Evolutionary conservation across 148 eudicot species (phyloP).

Genomic region (Rhododendron henanense): DNA sequence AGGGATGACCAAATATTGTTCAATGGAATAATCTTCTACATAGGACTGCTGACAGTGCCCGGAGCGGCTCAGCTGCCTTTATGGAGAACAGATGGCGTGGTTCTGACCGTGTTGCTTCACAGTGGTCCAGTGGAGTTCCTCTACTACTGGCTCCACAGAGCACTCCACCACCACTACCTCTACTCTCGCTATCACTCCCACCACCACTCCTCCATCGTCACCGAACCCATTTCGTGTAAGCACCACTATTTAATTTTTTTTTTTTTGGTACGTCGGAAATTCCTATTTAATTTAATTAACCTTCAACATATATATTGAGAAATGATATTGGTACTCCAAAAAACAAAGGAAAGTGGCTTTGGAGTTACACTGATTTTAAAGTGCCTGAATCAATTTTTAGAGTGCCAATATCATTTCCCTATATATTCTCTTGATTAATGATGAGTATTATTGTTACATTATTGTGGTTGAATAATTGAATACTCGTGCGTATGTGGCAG

Average conservation of each 20-base stretch:
- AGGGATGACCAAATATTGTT: slow-evolving; percentile 81
- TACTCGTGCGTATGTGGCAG: slow-evolving; percentile 14
- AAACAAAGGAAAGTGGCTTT: too few relatives aligned
- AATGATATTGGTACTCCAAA: too few relatives aligned
- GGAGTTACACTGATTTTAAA: too few relatives aligned
- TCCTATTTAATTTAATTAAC: too few relatives aligned
- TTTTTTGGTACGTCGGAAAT: too few relatives aligned
- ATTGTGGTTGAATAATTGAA: too few relatives aligned
- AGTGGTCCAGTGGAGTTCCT: slow-evolving; percentile 57
- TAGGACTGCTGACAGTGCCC: not conserved
- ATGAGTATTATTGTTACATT: too few relatives aligned
- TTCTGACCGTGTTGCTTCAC: slow-evolving; percentile 35
- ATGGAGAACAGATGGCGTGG: slow-evolving; percentile 56
- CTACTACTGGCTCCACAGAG: slow-evolving; percentile 64
- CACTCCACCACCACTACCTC: slow-evolving; percentile 56
- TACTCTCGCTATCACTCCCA: slow-evolving; percentile 63
- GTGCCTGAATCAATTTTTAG: too few relatives aligned
- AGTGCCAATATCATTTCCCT: too few relatives aligned
- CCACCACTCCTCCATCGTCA: slow-evolving; percentile 59
- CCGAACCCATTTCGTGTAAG: slow-evolving; percentile 48
- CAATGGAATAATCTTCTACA: slow-evolving; percentile 39
- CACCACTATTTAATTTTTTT: not conserved
- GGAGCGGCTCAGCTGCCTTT: slow-evolving; percentile 28
- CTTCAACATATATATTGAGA: too few relatives aligned
- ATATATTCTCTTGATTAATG: too few relatives aligned